These are phyloP conservation scores for Aspergillus tubingensis DNA, from an alignment of 2,329 filamentous ascomycete species.

Conservation along the genomic window DNA sequence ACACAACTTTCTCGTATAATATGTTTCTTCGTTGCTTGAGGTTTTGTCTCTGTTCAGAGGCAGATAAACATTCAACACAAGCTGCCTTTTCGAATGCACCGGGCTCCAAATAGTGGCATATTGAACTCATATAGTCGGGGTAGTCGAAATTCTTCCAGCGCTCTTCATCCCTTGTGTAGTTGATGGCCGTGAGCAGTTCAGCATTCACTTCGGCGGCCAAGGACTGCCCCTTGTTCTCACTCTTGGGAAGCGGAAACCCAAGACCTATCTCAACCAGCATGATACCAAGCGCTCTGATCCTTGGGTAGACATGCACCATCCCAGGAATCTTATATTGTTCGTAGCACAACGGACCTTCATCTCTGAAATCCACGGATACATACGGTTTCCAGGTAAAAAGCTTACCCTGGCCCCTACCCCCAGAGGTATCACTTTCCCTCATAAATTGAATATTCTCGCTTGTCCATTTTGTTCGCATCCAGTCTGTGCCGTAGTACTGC, in stretches of 20 bases:
- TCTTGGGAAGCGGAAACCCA: background rate
- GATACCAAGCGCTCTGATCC: slow-evolving; percentile 2
- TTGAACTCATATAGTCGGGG: background rate
- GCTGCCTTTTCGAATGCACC: background rate
- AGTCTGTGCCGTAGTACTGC: slow-evolving; percentile 6
- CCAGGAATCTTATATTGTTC: background rate
- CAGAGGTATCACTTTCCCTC: background rate
- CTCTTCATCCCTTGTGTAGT: background rate
- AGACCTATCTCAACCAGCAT: slow-evolving; percentile 5
- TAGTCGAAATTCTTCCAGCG: background rate
- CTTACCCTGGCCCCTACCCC: background rate
- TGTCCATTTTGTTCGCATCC: slow-evolving; percentile 6
- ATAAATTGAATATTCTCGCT: slow-evolving; percentile 3
- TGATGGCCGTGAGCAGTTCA: background rate
- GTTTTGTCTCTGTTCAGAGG: background rate
- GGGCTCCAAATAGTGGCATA: background rate
- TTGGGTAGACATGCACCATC: background rate
- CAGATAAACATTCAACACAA: background rate
- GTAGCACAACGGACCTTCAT: background rate
- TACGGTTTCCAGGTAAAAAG: background rate
- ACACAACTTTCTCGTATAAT: slow-evolving; percentile 2
- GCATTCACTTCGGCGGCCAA: background rate
- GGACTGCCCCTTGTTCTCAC: background rate
- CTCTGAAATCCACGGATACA: background rate
- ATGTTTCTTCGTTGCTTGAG: background rate